These are phyloP conservation scores for Xylariaceae sp. DNA, from an alignment of 2,329 filamentous ascomycete genomes.

Conservation along the genomic window DNA sequence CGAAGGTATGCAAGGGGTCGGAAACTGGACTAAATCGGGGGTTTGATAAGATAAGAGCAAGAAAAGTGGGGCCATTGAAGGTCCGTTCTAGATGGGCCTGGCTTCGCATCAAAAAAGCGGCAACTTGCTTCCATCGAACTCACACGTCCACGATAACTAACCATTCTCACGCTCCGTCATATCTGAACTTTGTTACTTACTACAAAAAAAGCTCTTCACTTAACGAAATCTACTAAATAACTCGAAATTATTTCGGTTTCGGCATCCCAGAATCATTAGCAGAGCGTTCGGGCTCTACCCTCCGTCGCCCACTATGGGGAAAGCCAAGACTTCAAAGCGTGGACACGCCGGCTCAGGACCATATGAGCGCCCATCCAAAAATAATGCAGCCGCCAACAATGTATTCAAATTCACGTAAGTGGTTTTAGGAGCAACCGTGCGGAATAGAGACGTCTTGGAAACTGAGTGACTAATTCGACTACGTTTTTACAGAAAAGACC, in stretches of 20 bases:
- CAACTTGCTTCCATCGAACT: constrained; percentile 7
- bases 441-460: neutral
- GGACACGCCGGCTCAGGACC: constrained; percentile 32
- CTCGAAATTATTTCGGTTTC: neutral
- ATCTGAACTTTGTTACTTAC: neutral
- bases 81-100: constrained; percentile 6
- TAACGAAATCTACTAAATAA: neutral
- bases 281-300: constrained; percentile 13
- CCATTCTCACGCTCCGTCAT: neutral
- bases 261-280: neutral
- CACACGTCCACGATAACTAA: constrained; percentile 1
- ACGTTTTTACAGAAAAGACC: constrained; percentile 40
- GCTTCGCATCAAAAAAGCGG: constrained; percentile 12
- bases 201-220: neutral
- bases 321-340: constrained; percentile 37
- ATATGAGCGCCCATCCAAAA: constrained; percentile 38
- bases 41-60: constrained; percentile 17
- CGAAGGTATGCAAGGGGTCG: neutral
- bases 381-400: constrained; percentile 54
- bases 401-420: constrained; percentile 81
- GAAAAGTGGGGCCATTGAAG: neutral
- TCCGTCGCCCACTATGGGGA: constrained; percentile 31
- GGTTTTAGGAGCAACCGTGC: neutral
- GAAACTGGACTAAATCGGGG: neutral
- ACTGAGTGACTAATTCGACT: neutral